Conservation (phyloP, 2,329 filamentous ascomycete species). For the Sporothrix pallida region DNA sequence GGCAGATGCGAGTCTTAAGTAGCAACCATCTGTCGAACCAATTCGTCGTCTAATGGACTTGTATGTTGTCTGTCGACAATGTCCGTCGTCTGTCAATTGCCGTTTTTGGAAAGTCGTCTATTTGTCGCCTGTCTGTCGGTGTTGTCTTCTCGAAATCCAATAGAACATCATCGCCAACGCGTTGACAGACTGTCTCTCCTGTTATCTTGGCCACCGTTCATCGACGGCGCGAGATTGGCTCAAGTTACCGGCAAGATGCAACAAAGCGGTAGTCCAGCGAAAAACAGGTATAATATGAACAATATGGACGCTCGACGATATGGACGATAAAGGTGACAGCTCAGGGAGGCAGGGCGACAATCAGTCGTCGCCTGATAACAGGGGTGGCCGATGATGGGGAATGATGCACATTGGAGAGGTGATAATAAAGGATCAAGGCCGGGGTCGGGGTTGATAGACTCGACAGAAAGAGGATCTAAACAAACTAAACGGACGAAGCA, state of each 20-base stretch:
- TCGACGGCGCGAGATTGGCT: conserved; percentile 22
- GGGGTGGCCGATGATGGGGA: background rate
- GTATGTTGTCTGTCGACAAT: background rate
- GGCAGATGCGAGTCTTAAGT: background rate
- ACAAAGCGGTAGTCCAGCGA: background rate
- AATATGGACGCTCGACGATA: background rate
- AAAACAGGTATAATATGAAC: background rate
- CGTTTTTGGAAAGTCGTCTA: background rate
- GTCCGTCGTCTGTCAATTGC: background rate
- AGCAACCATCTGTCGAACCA: background rate
- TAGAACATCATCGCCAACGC: background rate
- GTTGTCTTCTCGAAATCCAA: background rate
- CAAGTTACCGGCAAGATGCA: conserved; percentile 20
- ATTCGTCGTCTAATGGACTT: background rate
- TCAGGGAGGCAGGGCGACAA: too few relatives aligned
- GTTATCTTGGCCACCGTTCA: conserved; percentile 5
- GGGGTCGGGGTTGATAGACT: background rate
- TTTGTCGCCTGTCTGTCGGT: background rate
- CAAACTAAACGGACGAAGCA: background rate
- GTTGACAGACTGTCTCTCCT: background rate
- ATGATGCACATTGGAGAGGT: background rate
- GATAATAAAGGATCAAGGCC: background rate
- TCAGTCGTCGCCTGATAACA: background rate
- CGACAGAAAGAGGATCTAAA: too few relatives aligned
- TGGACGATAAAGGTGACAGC: background rate